These are phyloP conservation scores for Scolecobasidium constrictum DNA, from an alignment of 2,329 filamentous ascomycete genomes.

Conservation along the genomic window DNA sequence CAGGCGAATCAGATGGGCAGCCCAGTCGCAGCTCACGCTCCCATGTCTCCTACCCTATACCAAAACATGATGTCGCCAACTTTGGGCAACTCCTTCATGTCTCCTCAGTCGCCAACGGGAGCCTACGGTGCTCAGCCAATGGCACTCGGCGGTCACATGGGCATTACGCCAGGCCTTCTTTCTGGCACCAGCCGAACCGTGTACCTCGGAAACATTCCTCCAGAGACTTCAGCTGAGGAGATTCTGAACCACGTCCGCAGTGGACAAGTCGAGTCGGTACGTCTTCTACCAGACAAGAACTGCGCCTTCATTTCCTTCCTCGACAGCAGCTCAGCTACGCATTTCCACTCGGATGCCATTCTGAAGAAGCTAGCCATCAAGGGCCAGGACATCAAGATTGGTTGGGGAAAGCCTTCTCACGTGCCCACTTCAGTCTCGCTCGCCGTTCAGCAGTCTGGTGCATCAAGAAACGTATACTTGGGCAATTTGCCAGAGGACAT, in stretches of 20 bases:
- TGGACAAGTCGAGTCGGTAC: constrained; percentile 97
- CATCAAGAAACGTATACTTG: constrained; percentile 92
- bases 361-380: constrained; percentile 99
- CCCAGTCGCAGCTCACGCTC: constrained; percentile 59
- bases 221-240: constrained; percentile 92
- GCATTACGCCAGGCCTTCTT: constrained; percentile 67
- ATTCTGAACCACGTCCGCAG: constrained; percentile 93
- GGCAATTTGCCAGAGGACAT: constrained; percentile 88
- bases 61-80: constrained; percentile 79
- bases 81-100: constrained; percentile 64
- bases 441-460: constrained; percentile 92
- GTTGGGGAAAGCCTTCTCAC: constrained; percentile 97
- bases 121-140: constrained; percentile 54
- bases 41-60: constrained; percentile 72
- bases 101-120: constrained; percentile 75
- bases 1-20: constrained; percentile 56
- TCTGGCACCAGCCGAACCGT: constrained; percentile 92
- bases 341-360: constrained; percentile 99
- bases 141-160: constrained; percentile 62
- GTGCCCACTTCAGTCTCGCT: constrained; percentile 96
- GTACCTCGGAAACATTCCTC: constrained; percentile 96
- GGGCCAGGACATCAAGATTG: constrained; percentile 98
- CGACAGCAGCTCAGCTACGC: constrained; percentile 92
- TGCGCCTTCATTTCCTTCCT: constrained; percentile 99
- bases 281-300: constrained; percentile 95